phyloP scores from a whole-genome alignment of 1,284 basidiomycete genomes.

The Ustilago bromivora region DNA sequence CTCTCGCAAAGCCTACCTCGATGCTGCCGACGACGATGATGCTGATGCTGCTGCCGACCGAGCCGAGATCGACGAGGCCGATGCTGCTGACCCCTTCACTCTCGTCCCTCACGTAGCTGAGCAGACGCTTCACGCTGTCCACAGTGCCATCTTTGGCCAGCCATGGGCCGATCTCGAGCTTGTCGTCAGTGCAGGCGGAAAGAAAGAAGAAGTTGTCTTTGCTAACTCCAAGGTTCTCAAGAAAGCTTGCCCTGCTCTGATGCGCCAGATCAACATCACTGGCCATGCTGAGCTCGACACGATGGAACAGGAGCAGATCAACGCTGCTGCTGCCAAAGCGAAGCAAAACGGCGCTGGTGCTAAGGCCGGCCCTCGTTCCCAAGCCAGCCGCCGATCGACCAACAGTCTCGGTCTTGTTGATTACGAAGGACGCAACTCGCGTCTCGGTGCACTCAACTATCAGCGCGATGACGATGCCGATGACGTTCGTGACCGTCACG shows the following conservation, averaged over 20 bases:
- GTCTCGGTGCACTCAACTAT: conserved; percentile 12
- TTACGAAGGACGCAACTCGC: conserved; percentile 27
- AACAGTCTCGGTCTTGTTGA: conserved; percentile 30
- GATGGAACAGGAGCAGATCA: conserved; percentile 34
- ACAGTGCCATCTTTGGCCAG: conserved; percentile 41
- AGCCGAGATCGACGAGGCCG: conserved; percentile 33
- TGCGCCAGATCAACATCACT: conserved; percentile 35
- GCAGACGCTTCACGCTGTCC: conserved; percentile 45
- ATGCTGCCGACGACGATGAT: conserved; percentile 18
- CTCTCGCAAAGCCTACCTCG: conserved; percentile 18
- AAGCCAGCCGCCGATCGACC: conserved; percentile 27
- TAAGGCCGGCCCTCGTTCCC: conserved; percentile 11
- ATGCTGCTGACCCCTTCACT: conserved; percentile 32
- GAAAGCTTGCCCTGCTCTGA: conserved; percentile 36
- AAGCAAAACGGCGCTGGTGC: conserved; percentile 11
- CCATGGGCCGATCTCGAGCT: conserved; percentile 47
- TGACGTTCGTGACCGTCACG: conserved; percentile 5
- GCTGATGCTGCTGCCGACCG: conserved; percentile 11
- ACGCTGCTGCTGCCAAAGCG: conserved; percentile 16
- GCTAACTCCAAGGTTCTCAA: conserved; percentile 41
- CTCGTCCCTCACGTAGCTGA: conserved; percentile 43
- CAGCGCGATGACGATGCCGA: conserved; percentile 10
- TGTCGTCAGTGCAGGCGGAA: conserved; percentile 28
- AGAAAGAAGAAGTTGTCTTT: conserved; percentile 38
- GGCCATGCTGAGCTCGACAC: conserved; percentile 38